Conservation (phyloP, 1,284 basidiomycete species). For the Moesziomyces aphidis region DNA sequence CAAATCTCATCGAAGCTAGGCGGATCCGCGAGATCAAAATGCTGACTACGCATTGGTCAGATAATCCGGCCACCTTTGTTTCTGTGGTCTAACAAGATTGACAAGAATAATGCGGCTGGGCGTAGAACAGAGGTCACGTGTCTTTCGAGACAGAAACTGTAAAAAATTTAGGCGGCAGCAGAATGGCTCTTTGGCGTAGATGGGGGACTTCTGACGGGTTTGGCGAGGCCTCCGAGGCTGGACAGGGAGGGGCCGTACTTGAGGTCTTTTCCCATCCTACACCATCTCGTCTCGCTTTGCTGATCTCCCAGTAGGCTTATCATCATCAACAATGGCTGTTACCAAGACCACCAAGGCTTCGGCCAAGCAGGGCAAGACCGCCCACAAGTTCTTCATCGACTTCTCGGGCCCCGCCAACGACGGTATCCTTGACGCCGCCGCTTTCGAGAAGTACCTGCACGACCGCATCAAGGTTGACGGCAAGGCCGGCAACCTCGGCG, state of each 20-base stretch:
- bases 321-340: constrained; percentile 58
- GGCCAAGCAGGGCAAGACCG: constrained; percentile 74
- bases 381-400: constrained; percentile 93
- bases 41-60: neutral
- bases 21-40: neutral
- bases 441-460: constrained; percentile 92
- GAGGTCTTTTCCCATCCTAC: neutral
- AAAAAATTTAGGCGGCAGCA: constrained; percentile 19
- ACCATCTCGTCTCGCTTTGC: constrained; percentile 51
- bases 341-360: constrained; percentile 61
- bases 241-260: neutral
- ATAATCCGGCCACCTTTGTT: neutral
- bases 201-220: too few species aligned
- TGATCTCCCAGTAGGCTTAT: constrained; percentile 53
- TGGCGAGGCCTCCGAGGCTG: too few species aligned
- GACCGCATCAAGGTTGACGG: constrained; percentile 89
- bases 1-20: too few species aligned
- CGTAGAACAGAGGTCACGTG: constrained; percentile 4
- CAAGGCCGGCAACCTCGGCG: constrained; percentile 73
- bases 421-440: constrained; percentile 89
- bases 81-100: neutral
- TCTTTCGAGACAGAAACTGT: constrained; percentile 17
- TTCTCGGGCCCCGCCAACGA: constrained; percentile 91
- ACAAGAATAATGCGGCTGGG: too few species aligned
- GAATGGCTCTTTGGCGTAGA: neutral